Evolutionary conservation across 2,329 filamentous ascomycete species (phyloP), one percentile per base, ranked within the genome.

Genomic region (Alternaria hordeiaustralica): DNA sequence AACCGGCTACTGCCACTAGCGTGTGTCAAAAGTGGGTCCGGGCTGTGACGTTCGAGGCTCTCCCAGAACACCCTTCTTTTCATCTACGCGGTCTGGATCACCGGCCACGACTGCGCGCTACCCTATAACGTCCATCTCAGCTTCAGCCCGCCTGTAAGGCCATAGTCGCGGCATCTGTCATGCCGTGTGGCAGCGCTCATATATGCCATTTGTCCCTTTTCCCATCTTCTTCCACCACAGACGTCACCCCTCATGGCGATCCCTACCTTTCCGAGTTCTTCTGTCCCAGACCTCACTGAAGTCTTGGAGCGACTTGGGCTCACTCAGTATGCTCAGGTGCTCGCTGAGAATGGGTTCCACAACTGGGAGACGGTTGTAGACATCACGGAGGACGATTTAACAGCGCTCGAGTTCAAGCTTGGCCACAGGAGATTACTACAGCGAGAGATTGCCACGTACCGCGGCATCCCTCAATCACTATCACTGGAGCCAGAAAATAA

Each of bases 361-460:
- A 74, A 49, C 46, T 81, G 80, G 80, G 74, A 79, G 25, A 77
- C 72, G 1, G 74, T 80, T n/a, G 70, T 79, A 45, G 78, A 81
- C 60, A 80, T 82, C 36, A 81, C 79, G 21, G 80, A 82, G 50
- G 75, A 80, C 15, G 79, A 82, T 57, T 63, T 82, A 43, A 74
- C 72, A 3, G 41, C 73, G 8, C 66, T 82, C 26, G 69, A 75
- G 46, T 80, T 82, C 72, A 81, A 82, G 64, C 71, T 81, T 5
- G 79, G 80, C 55, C 80, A 81, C 60, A 75, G 80, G 8, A 73
- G 80, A 44, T 64, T 71, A 13, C 66, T 82, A 18, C 79, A 82
- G 65, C 78, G 80, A 55, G 78, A 80, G 54, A 82, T 82, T 50
- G 79, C 79, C 4, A 77, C 77, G 5, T 79, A 68, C 44, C 75